Conservation (phyloP, 352 stramenopile genomes). For the Globisporangium spiculum region DNA sequence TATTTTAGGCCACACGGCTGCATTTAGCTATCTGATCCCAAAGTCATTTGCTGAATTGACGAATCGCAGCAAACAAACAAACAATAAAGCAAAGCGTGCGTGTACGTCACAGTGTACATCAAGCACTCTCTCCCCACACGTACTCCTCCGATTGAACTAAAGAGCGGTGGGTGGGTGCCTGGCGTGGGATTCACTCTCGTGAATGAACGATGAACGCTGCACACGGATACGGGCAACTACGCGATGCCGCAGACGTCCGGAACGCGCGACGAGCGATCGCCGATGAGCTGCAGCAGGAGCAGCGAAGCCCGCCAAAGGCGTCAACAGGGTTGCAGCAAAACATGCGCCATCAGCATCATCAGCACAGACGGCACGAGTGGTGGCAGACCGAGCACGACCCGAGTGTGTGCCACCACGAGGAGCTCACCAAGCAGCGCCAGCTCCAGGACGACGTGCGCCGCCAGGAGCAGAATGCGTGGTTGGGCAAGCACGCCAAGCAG, state of each 20-base stretch:
- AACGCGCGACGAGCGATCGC: constrained; percentile 15
- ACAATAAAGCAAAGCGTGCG: too few relatives aligned
- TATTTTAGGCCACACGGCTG: constrained; percentile 2
- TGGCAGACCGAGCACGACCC: constrained; percentile 34
- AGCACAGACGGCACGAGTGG: constrained; percentile 23
- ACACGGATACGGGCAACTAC: constrained; percentile 15
- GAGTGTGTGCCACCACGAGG: constrained; percentile 8
- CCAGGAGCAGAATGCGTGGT: constrained; percentile 67
- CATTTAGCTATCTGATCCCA: constrained; percentile 1
- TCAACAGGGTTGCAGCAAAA: neutral
- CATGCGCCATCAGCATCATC: neutral
- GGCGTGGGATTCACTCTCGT: too few relatives aligned
- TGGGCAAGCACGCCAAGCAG: constrained; percentile 63
- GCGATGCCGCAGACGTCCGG: constrained; percentile 14
- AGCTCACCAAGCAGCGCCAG: constrained; percentile 27
- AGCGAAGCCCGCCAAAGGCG: neutral
- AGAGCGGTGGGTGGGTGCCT: too few relatives aligned
- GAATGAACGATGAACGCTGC: constrained; percentile 9
- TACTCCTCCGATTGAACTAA: too few relatives aligned
- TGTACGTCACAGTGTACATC: too few relatives aligned
- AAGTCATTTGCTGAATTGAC: too few relatives aligned
- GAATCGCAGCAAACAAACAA: too few relatives aligned
- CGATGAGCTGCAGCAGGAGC: constrained; percentile 7
- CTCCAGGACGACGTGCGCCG: constrained; percentile 51
- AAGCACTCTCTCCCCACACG: too few relatives aligned